These are phyloP conservation scores for Microbotryum intermedium DNA, from an alignment of 1,284 basidiomycete genomes.

Conservation along the genomic window DNA sequence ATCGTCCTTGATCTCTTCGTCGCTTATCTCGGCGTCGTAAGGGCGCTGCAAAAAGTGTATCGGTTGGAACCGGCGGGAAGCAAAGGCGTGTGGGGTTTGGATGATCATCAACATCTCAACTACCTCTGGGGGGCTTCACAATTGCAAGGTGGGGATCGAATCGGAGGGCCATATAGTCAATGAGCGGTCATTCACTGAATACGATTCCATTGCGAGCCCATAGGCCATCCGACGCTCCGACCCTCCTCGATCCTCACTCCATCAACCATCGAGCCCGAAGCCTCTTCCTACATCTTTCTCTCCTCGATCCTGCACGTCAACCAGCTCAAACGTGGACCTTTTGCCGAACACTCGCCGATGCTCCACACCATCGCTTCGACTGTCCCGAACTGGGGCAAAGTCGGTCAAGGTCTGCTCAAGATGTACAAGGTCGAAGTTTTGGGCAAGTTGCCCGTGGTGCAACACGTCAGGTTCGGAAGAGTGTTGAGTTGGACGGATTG, in stretches of 20 bases:
- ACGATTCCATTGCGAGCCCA: neutral
- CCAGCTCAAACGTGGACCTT: conserved; percentile 71
- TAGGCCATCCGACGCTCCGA: conserved; percentile 49
- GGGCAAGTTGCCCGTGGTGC: conserved; percentile 89
- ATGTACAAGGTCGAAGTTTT: conserved; percentile 98
- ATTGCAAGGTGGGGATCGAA: conserved; percentile 46
- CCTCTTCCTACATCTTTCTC: conserved; percentile 36
- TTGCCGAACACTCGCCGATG: conserved; percentile 87
- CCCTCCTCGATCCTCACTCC: conserved; percentile 51
- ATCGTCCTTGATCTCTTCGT: conserved; percentile 50
- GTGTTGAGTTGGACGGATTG: conserved; percentile 21
- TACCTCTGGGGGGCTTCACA: conserved; percentile 91
- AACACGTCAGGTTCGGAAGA: conserved; percentile 75
- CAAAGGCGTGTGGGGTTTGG: conserved; percentile 96
- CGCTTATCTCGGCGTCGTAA: conserved; percentile 72
- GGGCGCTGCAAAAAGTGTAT: conserved; percentile 81
- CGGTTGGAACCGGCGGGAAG: conserved; percentile 90
- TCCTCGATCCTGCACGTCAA: conserved; percentile 64
- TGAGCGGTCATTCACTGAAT: neutral
- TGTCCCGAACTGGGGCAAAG: conserved; percentile 80
- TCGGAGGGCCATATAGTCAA: neutral
- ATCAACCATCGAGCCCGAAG: conserved; percentile 45
- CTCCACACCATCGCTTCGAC: conserved; percentile 74
- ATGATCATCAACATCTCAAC: conserved; percentile 65
- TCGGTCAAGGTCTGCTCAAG: conserved; percentile 80